These are phyloP conservation scores for Adansonia madagascariensis DNA, from an alignment of 441 rosid genomes.

Conservation along the genomic window DNA sequence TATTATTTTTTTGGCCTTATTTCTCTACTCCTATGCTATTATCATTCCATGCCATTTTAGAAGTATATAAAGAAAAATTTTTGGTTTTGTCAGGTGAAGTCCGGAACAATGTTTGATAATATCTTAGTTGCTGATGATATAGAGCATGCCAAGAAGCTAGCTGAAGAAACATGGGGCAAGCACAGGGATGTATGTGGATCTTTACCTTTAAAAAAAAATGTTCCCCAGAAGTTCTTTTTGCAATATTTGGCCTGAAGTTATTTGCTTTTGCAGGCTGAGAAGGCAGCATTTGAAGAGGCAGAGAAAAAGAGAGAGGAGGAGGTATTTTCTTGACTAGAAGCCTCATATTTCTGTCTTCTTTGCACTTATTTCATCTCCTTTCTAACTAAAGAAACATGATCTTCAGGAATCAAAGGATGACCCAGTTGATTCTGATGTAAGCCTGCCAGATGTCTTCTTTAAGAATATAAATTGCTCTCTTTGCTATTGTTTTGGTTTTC, in stretches of 20 bases:
- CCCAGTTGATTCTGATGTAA: conserved; percentile 71
- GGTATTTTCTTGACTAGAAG: conserved; percentile 42
- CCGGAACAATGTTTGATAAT: conserved; percentile 90
- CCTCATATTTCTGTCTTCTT: neutral
- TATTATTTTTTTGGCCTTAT: neutral
- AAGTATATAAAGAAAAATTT: conserved; percentile 13
- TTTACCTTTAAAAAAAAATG: neutral
- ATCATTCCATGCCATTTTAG: neutral
- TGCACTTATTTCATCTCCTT: neutral
- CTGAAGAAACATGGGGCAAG: conserved; percentile 96
- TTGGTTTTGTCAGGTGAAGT: conserved; percentile 66
- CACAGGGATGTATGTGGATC: conserved; percentile 70
- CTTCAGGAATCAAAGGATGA: conserved; percentile 69
- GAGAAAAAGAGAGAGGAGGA: conserved; percentile 80
- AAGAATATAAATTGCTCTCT: neutral
- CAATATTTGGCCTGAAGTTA: conserved; percentile 19
- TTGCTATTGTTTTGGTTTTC: neutral
- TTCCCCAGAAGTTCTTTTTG: neutral
- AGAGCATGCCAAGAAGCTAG: conserved; percentile 75
- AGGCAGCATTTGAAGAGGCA: conserved; percentile 89
- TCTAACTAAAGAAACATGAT: conserved; percentile 15
- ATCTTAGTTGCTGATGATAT: conserved; percentile 72
- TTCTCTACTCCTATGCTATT: neutral
- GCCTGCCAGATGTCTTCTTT: conserved; percentile 12
- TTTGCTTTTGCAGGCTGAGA: conserved; percentile 66